Percentiles rank a stretch among this genome's conserved stretches.
These are phyloP conservation scores for Thermothelomyces thermophilus DNA, from an alignment of 2,329 filamentous ascomycete genomes.

Conservation along the genomic window DNA sequence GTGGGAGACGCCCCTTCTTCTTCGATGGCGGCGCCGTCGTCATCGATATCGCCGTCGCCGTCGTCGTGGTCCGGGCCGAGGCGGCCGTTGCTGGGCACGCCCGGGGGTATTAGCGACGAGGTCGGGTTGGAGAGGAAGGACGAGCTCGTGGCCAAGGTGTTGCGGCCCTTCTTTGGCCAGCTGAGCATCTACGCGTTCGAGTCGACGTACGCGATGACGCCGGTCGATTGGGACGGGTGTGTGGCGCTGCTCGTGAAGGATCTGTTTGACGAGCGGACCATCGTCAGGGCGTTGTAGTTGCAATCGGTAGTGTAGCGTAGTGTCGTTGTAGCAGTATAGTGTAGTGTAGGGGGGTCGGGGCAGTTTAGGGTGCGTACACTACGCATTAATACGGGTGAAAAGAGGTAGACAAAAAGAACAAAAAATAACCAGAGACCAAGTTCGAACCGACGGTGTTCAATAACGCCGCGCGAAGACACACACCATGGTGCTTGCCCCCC, in stretches of 20 bases:
- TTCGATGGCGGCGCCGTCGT: conserved; percentile 27
- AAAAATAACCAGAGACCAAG: too few species aligned
- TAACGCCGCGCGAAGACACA: too few species aligned
- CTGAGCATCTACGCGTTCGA: conserved; percentile 93
- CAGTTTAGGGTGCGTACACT: too few species aligned
- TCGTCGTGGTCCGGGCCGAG: conserved; percentile 32
- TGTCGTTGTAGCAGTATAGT: neutral
- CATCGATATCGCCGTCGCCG: conserved; percentile 23
- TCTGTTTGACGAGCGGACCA: conserved; percentile 70
- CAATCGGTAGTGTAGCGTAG: neutral
- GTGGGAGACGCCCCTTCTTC: conserved; percentile 27
- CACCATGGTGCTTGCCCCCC: too few species aligned
- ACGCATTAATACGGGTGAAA: too few species aligned
- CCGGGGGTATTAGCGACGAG: conserved; percentile 49
- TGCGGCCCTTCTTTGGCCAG: conserved; percentile 84
- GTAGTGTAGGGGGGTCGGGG: too few species aligned
- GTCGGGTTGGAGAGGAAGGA: conserved; percentile 54
- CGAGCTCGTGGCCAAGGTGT: conserved; percentile 66
- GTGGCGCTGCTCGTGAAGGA: conserved; percentile 60
- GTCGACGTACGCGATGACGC: conserved; percentile 78
- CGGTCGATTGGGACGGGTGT: conserved; percentile 59
- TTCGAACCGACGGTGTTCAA: too few species aligned
- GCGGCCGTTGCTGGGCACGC: conserved; percentile 45
- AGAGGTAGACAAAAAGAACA: too few species aligned
- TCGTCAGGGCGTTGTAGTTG: conserved; percentile 51